phyloP scores from a whole-genome alignment of 2,329 filamentous ascomycete species.

The Chalaropsis ovoidea region DNA sequence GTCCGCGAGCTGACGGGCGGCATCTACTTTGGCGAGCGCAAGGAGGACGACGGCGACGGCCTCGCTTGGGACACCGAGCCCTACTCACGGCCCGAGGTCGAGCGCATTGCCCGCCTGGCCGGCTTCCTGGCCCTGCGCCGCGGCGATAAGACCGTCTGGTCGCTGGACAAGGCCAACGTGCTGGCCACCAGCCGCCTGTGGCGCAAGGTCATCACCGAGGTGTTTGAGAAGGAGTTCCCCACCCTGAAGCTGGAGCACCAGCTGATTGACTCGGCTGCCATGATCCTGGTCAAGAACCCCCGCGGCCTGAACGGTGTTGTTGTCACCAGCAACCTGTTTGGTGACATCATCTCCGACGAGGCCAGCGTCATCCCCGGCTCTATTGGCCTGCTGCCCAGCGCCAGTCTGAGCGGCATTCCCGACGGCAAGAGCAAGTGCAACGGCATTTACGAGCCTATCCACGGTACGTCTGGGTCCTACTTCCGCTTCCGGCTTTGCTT shows the following conservation, averaged over 20 bases:
- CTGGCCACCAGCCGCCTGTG: constrained; percentile 82
- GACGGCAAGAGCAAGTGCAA: constrained; percentile 78
- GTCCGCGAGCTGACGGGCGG: constrained; percentile 86
- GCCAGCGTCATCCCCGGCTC: constrained; percentile 88
- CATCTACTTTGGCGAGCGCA: constrained; percentile 89
- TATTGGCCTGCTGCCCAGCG: constrained; percentile 78
- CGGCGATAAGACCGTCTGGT: constrained; percentile 61
- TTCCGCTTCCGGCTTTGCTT: neutral
- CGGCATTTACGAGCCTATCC: constrained; percentile 95
- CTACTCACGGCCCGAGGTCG: constrained; percentile 75
- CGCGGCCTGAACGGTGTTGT: constrained; percentile 78
- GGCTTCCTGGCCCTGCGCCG: constrained; percentile 69
- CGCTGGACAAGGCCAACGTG: constrained; percentile 93
- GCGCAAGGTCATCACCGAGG: constrained; percentile 75
- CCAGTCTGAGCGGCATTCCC: constrained; percentile 74
- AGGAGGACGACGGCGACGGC: constrained; percentile 65
- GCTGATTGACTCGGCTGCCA: constrained; percentile 90
- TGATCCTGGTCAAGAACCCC: constrained; percentile 95
- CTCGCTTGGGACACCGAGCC: constrained; percentile 75
- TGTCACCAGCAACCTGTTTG: constrained; percentile 88
- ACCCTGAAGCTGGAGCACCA: constrained; percentile 76
- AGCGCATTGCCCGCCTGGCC: constrained; percentile 74
- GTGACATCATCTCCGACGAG: constrained; percentile 93
- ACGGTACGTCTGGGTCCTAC: constrained; percentile 54
- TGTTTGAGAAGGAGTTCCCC: constrained; percentile 82